phyloP scores from a whole-genome alignment of 257 asterid genomes.

The Solanum clarkiae region DNA sequence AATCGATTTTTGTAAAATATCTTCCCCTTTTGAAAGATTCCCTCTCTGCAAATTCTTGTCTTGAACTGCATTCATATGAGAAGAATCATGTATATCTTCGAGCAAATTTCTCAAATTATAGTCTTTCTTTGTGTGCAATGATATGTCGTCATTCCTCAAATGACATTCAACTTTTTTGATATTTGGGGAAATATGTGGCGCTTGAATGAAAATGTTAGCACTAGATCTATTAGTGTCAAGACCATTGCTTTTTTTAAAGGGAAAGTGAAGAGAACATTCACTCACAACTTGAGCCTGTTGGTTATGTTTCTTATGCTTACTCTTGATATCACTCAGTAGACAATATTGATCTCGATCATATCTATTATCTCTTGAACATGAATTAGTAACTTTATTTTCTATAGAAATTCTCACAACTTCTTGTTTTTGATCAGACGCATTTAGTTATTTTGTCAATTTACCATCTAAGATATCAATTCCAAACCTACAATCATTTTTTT shows the following conservation, averaged over 20 bases:
- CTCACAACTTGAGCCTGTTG: constrained; percentile 5
- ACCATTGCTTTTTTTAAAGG: background rate
- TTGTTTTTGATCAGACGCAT: background rate
- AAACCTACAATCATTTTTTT: constrained; percentile 17
- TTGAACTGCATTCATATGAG: background rate
- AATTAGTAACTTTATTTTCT: constrained; percentile 14
- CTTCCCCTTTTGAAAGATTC: background rate
- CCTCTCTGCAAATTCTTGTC: constrained; percentile 12
- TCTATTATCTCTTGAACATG: constrained; percentile 22
- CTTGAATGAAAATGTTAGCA: constrained; percentile 1
- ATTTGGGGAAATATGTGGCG: background rate
- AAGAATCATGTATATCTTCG: constrained; percentile 14
- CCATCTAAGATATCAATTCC: constrained; percentile 1
- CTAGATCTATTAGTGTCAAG: background rate
- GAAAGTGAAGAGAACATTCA: constrained; percentile 2
- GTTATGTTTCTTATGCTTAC: constrained; percentile 16
- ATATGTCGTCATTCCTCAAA: background rate
- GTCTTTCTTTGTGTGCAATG: constrained; percentile 4
- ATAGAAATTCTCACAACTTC: constrained; percentile 13
- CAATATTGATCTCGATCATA: background rate
- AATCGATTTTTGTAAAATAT: background rate
- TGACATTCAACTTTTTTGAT: constrained; percentile 1
- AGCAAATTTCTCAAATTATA: constrained; percentile 13
- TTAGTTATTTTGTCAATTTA: constrained; percentile 15
- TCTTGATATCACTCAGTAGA: background rate